Base-by-base conservation (phyloP, 345 rosid genomes). In the Lagerstroemia speciosa region DNA sequence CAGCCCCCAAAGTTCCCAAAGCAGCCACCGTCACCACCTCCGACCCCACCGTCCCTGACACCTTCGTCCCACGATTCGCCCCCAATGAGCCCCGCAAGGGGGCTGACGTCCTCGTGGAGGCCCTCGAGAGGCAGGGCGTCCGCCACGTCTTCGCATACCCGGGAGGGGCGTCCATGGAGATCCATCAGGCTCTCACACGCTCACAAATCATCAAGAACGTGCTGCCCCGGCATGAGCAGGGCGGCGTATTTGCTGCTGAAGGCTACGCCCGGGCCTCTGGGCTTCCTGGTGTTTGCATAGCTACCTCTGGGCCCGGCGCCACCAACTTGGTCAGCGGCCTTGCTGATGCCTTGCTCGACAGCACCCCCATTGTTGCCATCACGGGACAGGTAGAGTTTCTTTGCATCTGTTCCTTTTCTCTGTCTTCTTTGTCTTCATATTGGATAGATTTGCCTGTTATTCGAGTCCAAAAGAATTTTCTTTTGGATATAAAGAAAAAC, bases 201-300 rank as follows among this genome's bases (percentile, higher is more conserved):
- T 88, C 99, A n/a, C 31, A 64, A 29, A 57, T 50, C 16, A 94
- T 94, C 76, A 86, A 89, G 17, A 94, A 91, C 67, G 87, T 89
- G 65, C 93, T 94, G 29, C 99, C 99, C 0, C 90, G 99, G 24
- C 99, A 94, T 70, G 99, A 94, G 61, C 99, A 94, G 71, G 99
- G 98, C 24, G 99, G 98, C 15, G 71, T 94, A 62, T 94, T 94
- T 40, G 96, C 98, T 0, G 98, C 99, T 3, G 97, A 91, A 69
- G 99, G 99, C 0, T 94, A 94, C 72, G 93, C 97, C 3, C 90
- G 96, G 26, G 77, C 99, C 33, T 88, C 98, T 0, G 97, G 97
- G 19, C 74, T 68, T n/a, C 86, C 96, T 2, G 98, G 99, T 19
- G 85, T 92, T 71, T 94, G 98, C 68, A 92, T 94, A 52, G 98